These are phyloP conservation scores for Ceratonia siliqua DNA, from an alignment of 306 rosid genomes.

Conservation along the genomic window DNA sequence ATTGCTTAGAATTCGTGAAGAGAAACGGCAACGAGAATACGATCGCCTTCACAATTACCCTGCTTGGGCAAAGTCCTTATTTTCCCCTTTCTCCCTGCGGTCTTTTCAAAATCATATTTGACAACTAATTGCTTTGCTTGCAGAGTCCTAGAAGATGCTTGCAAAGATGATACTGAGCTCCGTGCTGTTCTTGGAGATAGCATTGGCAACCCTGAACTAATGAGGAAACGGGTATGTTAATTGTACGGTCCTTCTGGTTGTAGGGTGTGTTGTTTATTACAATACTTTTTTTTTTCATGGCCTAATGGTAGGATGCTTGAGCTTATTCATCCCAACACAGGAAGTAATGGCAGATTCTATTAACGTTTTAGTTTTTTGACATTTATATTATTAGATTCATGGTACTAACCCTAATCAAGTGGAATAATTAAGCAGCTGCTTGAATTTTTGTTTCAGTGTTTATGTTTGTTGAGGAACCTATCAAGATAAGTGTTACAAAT, in stretches of 20 bases:
- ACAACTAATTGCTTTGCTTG: not conserved
- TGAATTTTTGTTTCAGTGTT: not conserved
- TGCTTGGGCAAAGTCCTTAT: constrained; percentile 80
- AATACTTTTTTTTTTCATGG: not conserved
- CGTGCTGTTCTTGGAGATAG: constrained; percentile 88
- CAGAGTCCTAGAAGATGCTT: constrained; percentile 79
- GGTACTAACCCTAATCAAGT: not conserved
- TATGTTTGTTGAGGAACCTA: too few relatives aligned
- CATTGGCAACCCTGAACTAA: constrained; percentile 83
- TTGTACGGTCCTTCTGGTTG: not conserved
- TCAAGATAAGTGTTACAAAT: too few relatives aligned
- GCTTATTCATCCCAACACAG: not conserved
- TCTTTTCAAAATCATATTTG: not conserved
- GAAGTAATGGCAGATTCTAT: not conserved
- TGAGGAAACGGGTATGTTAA: constrained; percentile 64
- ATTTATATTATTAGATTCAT: not conserved
- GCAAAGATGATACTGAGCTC: constrained; percentile 80
- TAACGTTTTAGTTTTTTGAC: not conserved
- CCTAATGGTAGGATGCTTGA: not conserved
- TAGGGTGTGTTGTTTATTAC: not conserved
- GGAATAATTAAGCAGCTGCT: not conserved
- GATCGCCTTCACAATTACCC: constrained; percentile 77
- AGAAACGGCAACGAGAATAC: constrained; percentile 70
- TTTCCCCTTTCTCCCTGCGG: not conserved
- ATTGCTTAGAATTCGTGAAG: constrained; percentile 77